phyloP scores from a whole-genome alignment of 2,329 filamentous ascomycete species.

The Didymella keratinophila region DNA sequence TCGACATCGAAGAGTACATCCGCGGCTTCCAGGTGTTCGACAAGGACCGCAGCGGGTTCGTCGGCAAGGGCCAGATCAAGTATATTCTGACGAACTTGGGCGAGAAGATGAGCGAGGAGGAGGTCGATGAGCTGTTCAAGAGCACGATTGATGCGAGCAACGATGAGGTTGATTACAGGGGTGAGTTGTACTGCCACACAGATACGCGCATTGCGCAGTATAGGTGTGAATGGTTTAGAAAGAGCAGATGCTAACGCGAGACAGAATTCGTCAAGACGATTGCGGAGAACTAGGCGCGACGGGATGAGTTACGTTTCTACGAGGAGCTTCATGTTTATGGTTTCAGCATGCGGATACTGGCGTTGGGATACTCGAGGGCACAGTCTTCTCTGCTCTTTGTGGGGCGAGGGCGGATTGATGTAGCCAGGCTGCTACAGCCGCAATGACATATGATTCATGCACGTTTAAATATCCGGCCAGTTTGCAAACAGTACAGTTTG shows the following conservation, averaged over 20 bases:
- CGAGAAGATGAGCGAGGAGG: slow-evolving; percentile 99
- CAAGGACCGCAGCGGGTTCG: slow-evolving; percentile 98
- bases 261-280: slow-evolving; percentile 52
- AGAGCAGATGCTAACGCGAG: slow-evolving; percentile 17
- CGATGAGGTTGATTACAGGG: slow-evolving; percentile 97
- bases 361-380: slow-evolving; percentile 35
- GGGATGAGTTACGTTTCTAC: slow-evolving; percentile 11
- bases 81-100: slow-evolving; percentile 98
- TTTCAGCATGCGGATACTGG: slow-evolving; percentile 40
- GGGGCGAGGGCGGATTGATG: slow-evolving; percentile 16
- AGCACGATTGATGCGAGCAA: slow-evolving; percentile 89
- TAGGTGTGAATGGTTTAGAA: background rate
- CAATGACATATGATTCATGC: slow-evolving; percentile 20
- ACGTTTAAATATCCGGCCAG: no score
- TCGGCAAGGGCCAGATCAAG: slow-evolving; percentile 95
- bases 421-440: slow-evolving; percentile 23
- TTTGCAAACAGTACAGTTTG: no score
- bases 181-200: slow-evolving; percentile 59
- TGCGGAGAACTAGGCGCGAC: slow-evolving; percentile 45
- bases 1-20: slow-evolving; percentile 97
- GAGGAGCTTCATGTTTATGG: slow-evolving; percentile 32
- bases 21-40: slow-evolving; percentile 99
- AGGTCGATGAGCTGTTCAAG: slow-evolving; percentile 98
- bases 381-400: slow-evolving; percentile 2
- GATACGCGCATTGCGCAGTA: no score